A percentile compares a stretch with the other conserved stretches of the same genome.
Evolutionary conservation across 495 filamentous ascomycete species (phyloP).

Genomic region (Lophium mytilinum): DNA sequence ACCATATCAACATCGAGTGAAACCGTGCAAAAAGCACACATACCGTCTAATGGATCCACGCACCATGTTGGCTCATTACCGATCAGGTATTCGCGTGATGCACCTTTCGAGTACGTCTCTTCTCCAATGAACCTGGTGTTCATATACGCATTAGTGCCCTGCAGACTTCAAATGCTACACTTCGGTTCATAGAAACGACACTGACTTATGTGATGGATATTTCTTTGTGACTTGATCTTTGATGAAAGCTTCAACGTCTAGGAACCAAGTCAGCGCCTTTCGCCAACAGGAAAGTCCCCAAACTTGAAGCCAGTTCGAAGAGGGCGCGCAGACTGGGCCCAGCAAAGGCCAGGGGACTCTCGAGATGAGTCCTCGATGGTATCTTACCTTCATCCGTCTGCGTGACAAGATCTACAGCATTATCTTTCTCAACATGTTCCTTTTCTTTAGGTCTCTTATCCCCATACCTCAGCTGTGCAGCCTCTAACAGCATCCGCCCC

Average conservation of each 20-base stretch:
- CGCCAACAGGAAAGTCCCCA: neutral
- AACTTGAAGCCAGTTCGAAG: neutral
- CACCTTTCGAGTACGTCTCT: slow-evolving; percentile 56
- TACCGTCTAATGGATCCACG: slow-evolving; percentile 57
- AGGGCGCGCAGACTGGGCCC: neutral
- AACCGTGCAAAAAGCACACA: neutral
- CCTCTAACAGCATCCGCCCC: slow-evolving; percentile 50
- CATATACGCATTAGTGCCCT: neutral
- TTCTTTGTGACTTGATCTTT: slow-evolving; percentile 43
- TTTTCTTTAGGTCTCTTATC: slow-evolving; percentile 28
- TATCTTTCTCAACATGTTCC: slow-evolving; percentile 49
- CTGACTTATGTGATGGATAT: slow-evolving; percentile 57
- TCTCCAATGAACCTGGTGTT: slow-evolving; percentile 59
- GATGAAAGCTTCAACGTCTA: slow-evolving; percentile 62
- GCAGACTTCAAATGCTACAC: neutral
- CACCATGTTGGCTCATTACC: slow-evolving; percentile 56
- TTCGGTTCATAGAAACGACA: neutral
- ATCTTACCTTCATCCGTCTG: slow-evolving; percentile 57
- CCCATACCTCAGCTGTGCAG: slow-evolving; percentile 41
- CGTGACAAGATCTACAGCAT: slow-evolving; percentile 62
- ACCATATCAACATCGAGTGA: neutral
- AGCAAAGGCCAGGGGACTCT: neutral
- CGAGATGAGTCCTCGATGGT: neutral
- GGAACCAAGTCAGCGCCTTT: neutral
- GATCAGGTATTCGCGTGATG: slow-evolving; percentile 54